Conservation (phyloP, 257 asterid species). For the Plectranthus barbatus region DNA sequence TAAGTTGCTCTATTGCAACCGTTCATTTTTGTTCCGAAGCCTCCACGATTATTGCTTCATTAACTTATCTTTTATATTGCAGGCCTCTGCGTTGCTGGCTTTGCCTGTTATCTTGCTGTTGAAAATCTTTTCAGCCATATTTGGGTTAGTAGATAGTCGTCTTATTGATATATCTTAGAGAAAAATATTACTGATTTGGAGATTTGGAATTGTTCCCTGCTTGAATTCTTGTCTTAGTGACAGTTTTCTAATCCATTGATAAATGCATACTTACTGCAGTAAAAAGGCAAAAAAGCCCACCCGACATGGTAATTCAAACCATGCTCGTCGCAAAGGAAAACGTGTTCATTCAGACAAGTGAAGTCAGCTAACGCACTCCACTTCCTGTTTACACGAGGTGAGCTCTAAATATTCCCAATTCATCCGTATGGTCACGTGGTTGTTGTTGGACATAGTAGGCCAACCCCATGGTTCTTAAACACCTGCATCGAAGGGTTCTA, state of each 20-base stretch:
- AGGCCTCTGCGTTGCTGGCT: constrained; percentile 49
- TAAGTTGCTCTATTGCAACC: constrained; percentile 28
- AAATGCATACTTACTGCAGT: constrained; percentile 17
- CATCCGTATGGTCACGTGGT: too few relatives aligned
- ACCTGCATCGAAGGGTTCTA: too few relatives aligned
- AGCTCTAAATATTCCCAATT: too few relatives aligned
- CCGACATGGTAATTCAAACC: constrained; percentile 21
- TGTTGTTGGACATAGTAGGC: too few relatives aligned
- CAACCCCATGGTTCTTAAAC: background rate
- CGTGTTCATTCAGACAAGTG: constrained; percentile 39
- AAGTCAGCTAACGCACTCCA: constrained; percentile 8
- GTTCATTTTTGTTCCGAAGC: background rate
- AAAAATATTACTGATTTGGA: background rate
- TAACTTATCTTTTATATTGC: constrained; percentile 12
- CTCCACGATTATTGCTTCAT: background rate
- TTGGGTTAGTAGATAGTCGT: constrained; percentile 27
- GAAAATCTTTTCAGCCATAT: constrained; percentile 31
- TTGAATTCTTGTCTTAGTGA: background rate
- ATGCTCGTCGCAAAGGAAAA: constrained; percentile 41
- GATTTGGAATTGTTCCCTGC: background rate
- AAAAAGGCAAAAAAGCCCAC: constrained; percentile 26
- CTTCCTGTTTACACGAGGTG: constrained; percentile 14
- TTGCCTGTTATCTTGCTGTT: constrained; percentile 34
- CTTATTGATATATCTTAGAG: constrained; percentile 3
- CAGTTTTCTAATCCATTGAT: background rate